Conservation (phyloP, 2,329 filamentous ascomycete species). For the Neobulgaria alba region DNA sequence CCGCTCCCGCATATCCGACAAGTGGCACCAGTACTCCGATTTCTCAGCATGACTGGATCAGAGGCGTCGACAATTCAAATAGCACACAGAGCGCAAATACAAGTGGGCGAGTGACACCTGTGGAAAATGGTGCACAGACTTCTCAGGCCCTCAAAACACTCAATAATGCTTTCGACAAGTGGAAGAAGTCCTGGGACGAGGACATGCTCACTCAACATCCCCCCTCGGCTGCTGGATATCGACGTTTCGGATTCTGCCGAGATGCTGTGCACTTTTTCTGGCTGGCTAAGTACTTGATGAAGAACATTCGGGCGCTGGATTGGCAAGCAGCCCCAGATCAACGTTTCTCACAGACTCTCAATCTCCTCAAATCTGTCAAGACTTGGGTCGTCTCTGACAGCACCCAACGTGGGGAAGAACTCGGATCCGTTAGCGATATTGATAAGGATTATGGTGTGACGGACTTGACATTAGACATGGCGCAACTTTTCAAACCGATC, state of each 20-base stretch:
- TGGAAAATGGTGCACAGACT: slow-evolving; percentile 29
- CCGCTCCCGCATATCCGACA: slow-evolving; percentile 20
- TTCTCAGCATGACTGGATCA: slow-evolving; percentile 50
- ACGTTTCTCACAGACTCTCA: slow-evolving; percentile 52
- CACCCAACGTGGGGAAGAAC: slow-evolving; percentile 55
- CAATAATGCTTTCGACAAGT: slow-evolving; percentile 54
- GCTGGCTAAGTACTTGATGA: slow-evolving; percentile 57
- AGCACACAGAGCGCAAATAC: slow-evolving; percentile 37
- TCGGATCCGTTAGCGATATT: slow-evolving; percentile 60
- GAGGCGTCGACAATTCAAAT: slow-evolving; percentile 34
- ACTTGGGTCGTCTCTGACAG: slow-evolving; percentile 55
- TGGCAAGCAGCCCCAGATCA: slow-evolving; percentile 48
- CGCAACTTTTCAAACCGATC: slow-evolving; percentile 57
- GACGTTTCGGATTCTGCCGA: slow-evolving; percentile 59
- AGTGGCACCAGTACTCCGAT: slow-evolving; percentile 47
- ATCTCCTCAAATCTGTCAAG: slow-evolving; percentile 50
- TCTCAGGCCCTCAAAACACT: slow-evolving; percentile 38
- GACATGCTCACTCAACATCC: slow-evolving; percentile 64
- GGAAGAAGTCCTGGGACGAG: slow-evolving; percentile 63
- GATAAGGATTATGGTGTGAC: slow-evolving; percentile 56
- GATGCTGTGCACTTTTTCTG: slow-evolving; percentile 69
- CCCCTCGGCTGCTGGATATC: slow-evolving; percentile 40
- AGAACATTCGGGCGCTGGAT: slow-evolving; percentile 45
- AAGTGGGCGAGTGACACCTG: slow-evolving; percentile 39
- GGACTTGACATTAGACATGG: slow-evolving; percentile 63